Base-by-base conservation (phyloP, 2,329 filamentous ascomycete genomes). In the Trichoderma sp. region DNA sequence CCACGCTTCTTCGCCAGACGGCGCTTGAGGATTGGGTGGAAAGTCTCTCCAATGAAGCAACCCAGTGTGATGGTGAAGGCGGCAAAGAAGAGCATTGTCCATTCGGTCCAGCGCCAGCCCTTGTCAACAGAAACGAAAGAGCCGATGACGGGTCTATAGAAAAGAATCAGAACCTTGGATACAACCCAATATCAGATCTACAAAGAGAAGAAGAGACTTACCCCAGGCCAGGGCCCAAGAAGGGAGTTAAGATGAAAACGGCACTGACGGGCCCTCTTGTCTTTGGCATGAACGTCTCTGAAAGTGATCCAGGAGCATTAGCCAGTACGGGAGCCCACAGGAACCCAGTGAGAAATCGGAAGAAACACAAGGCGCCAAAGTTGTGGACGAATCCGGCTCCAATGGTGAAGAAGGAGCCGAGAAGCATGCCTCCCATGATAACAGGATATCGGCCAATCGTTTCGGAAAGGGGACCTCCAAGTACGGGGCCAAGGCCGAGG, bases 401-500 rank as follows among this genome's bases (percentile, higher is more conserved):
- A 1, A 89, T 74, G 0, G 83, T 85, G 74, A 90, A 90, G 0
- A 89, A 73, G 2, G 83, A 81, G 3, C 84, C 86, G 0, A 86
- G 72, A 0, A 83, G 81, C 2, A 83, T 75, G 0, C 81, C 80
- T 2, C 79, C 72, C 1, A 83, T 67, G 74, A 87, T 89, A 30
- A 89, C 81, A 2, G 82, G 77, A 26, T 83, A 80, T 1, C 89
- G 81, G 2, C 89, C 89, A 39, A 85, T 77, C 0, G 81, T 84
- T 74, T 91, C 89, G 59, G 85, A 88, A 0, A 89, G 73, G 0
- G 88, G 89, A 0, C 87, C 87, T 11, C 85, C 85, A 16, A 89
- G 70, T 60, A 90, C 78, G 7, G 89, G 89, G 0, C 88, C 89
- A 18, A 89, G 79, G 3, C 80, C 86, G 0, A 91, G 81, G 0